A percentile compares a stretch with the other conserved stretches of the same genome.
Conservation (phyloP, 176 grass and related monocot genomes). For the Lolium rigidum region DNA sequence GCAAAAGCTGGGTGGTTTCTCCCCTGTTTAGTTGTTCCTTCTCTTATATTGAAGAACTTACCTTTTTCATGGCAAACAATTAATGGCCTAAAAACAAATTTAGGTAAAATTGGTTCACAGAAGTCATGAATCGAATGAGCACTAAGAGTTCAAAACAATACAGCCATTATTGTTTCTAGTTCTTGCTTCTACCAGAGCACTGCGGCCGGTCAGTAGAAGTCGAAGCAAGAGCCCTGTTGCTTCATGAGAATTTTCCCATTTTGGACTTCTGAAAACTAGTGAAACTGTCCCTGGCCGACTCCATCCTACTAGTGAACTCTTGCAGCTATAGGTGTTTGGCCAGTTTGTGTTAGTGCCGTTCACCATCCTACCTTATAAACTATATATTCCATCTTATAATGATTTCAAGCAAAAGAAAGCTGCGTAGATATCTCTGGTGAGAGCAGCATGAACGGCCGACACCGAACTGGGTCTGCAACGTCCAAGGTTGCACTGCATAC, state of each 20-base stretch:
- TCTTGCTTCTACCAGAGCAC: not conserved
- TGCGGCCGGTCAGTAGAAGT: not conserved
- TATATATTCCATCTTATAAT: not conserved
- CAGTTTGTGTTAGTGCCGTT: not conserved
- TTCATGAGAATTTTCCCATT: not conserved
- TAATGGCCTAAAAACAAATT: not conserved
- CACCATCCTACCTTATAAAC: not conserved
- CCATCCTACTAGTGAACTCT: not conserved
- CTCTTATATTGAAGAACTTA: not conserved
- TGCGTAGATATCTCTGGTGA: constrained; percentile 1
- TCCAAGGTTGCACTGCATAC: constrained; percentile 26
- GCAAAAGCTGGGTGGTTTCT: not conserved
- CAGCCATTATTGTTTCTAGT: not conserved
- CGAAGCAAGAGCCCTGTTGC: not conserved
- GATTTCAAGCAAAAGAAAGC: not conserved
- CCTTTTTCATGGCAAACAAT: not conserved
- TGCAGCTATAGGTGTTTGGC: not conserved
- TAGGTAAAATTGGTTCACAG: not conserved
- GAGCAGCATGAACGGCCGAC: constrained; percentile 24
- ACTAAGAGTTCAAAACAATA: not conserved
- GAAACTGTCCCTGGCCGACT: not conserved
- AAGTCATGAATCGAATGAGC: not conserved
- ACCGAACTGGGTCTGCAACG: not conserved
- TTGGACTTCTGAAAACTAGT: not conserved
- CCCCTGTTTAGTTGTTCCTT: not conserved